These are phyloP conservation scores for Collybia mongolica DNA, from an alignment of 768 basidiomycete species.

Conservation along the genomic window DNA sequence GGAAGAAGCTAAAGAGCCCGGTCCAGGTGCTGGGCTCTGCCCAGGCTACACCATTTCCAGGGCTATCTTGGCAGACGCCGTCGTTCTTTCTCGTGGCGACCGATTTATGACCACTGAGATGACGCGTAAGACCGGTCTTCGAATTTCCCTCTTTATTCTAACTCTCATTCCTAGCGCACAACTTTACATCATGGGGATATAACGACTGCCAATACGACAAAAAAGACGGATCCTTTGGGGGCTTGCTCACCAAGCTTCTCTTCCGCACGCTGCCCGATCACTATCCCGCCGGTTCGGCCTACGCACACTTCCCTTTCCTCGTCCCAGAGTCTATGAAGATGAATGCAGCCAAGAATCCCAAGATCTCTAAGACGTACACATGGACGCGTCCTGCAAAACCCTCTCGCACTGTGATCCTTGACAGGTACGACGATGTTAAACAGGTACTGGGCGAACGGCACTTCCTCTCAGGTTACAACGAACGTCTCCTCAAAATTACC, in stretches of 20 bases:
- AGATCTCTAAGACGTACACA: conserved; percentile 44
- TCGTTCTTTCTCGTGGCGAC: conserved; percentile 75
- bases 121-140: conserved; percentile 47
- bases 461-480: conserved; percentile 32
- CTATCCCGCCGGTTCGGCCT: conserved; percentile 62
- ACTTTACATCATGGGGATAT: conserved; percentile 80
- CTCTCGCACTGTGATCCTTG: conserved; percentile 22
- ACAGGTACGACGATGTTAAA: conserved; percentile 30
- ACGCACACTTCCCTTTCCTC: conserved; percentile 83
- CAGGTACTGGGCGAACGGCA: conserved; percentile 27
- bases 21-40: conserved; percentile 73
- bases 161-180: conserved; percentile 45
- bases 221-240: conserved; percentile 72
- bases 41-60: conserved; percentile 84
- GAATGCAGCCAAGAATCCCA: conserved; percentile 29
- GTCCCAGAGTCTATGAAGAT: conserved; percentile 51
- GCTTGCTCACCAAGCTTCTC: conserved; percentile 70
- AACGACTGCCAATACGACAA: conserved; percentile 64
- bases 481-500: conserved; percentile 30
- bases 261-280: conserved; percentile 69
- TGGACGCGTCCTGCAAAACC: conserved; percentile 51
- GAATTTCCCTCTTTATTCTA: neutral
- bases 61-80: conserved; percentile 81
- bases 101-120: conserved; percentile 76
- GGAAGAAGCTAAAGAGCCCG: conserved; percentile 65